Base-by-base conservation (phyloP, 768 basidiomycete genomes). In the Termitomyces sp. region DNA sequence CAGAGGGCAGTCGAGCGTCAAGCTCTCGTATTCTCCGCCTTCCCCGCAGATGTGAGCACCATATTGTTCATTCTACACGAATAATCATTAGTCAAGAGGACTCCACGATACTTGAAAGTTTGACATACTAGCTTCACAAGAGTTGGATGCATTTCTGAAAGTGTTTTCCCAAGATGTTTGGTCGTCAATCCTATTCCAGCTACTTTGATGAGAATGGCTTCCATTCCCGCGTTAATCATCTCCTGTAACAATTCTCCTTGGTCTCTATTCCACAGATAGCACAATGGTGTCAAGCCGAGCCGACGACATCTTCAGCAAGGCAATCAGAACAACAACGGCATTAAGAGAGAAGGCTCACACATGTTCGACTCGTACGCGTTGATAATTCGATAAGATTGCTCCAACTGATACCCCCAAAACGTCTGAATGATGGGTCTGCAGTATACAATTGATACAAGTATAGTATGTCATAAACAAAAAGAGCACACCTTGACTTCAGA, bases 321-420 rank as follows among this genome's bases (percentile, higher is more conserved):
- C 1, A 5, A 7, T 56, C 14, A 60, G 54, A 54, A 38, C 37
- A 19, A 37, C 4, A 37, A 21, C 17, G 23, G 33, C 5, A 17
- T 51, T 45, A 23, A 8, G 14, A 31, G 26, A 50, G 33, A 35
- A 26, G 41, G 49, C 89, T 71, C 63, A 94, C 92, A 98, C 95
- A 79, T 99, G 95, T 72, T 99, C 97, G 12, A 99, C 94, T 53
- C 97, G 84, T 17, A 98, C 87, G 26, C 97, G 83, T 65, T 99
- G 97, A 66, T 99, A 99, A 67, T 93, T 96, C 30, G 97, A 98
- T 33, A 98, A 81, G 58, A 99, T 99, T 5, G 97, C 95, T 3
- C 97, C 97, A 21, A 95, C 93, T 9, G 95, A 91, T 26, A 98
- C 89, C 9, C 85, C 96, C 68, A 86, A 75, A 21, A 94, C 71